These are phyloP conservation scores for Parvularia atlantis DNA, from an alignment of 78 protist genomes.

Conservation along the genomic window DNA sequence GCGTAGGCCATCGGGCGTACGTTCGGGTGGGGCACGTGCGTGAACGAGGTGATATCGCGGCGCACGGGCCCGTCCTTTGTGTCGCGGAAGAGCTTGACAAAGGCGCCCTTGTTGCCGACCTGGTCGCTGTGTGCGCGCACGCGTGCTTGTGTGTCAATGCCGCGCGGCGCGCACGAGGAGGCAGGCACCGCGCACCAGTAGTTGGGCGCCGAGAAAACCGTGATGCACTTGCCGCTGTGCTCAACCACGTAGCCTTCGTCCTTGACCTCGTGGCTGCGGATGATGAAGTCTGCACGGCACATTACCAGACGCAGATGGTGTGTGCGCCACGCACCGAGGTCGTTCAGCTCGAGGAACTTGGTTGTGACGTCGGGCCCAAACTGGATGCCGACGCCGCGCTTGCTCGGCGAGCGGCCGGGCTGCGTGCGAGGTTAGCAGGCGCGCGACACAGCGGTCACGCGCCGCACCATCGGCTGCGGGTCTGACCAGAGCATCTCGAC, in stretches of 20 bases:
- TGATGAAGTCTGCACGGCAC: slow-evolving; percentile 22
- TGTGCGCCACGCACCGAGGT: slow-evolving; percentile 35
- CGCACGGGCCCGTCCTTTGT: no score
- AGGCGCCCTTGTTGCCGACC: slow-evolving; percentile 88
- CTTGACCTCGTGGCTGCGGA: slow-evolving; percentile 87
- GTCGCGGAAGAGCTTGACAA: slow-evolving; percentile 36
- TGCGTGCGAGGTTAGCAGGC: no score
- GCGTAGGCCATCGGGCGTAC: slow-evolving; percentile 38
- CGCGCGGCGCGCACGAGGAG: not conserved
- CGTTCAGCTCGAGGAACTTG: slow-evolving; percentile 60
- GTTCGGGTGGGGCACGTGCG: slow-evolving; percentile 48
- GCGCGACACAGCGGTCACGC: no score
- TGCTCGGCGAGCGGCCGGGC: slow-evolving; percentile 67
- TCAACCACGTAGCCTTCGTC: slow-evolving; percentile 69
- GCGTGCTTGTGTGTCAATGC: not conserved
- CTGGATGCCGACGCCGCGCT: slow-evolving; percentile 81
- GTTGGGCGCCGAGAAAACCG: slow-evolving; percentile 92
- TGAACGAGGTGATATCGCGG: slow-evolving; percentile 43
- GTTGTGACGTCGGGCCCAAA: slow-evolving; percentile 90
- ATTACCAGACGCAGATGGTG: not conserved
- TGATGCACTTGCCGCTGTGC: slow-evolving; percentile 72
- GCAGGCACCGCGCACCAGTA: slow-evolving; percentile 65
- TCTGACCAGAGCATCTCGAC: slow-evolving; percentile 88
- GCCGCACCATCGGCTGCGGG: no score
- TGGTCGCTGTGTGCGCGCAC: slow-evolving; percentile 20